phyloP scores from a whole-genome alignment of 2,329 filamentous ascomycete species.

The Trichophyton benhamiae region DNA sequence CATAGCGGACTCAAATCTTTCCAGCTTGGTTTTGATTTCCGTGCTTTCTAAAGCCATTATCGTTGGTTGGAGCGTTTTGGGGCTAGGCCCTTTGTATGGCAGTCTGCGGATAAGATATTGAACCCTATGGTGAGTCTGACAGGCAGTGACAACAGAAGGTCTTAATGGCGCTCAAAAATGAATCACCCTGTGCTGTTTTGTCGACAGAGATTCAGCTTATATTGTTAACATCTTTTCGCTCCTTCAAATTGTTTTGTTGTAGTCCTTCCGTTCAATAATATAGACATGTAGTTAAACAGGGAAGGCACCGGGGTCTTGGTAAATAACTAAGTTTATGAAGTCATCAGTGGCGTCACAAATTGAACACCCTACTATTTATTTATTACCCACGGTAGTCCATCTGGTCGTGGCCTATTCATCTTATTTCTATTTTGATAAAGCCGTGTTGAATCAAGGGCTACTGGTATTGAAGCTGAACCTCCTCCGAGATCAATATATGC shows the following conservation, averaged over 20 bases:
- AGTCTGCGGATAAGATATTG: background rate
- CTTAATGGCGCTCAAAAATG: background rate
- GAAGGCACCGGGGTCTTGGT: background rate
- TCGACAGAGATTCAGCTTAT: background rate
- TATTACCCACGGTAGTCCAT: background rate
- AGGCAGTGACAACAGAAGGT: background rate
- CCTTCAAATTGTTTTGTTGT: background rate
- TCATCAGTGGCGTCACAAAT: background rate
- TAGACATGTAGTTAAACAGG: background rate
- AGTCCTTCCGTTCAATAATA: no score
- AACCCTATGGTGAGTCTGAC: background rate
- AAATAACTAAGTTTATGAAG: background rate
- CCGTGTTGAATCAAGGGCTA: no score
- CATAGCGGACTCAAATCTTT: conserved; percentile 17
- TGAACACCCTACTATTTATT: background rate
- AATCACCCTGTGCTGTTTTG: background rate
- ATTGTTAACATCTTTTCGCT: background rate
- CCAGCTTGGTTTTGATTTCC: background rate
- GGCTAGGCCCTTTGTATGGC: background rate
- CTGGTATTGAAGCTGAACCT: no score
- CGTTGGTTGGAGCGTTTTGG: background rate
- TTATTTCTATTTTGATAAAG: no score
- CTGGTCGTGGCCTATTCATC: background rate
- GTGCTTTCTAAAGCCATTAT: background rate
- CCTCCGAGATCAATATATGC: no score